Evolutionary conservation across 2,329 filamentous ascomycete genomes (phyloP), one percentile per base, ranked within the genome.

Genomic region (Pseudogymnoascus sp.): DNA sequence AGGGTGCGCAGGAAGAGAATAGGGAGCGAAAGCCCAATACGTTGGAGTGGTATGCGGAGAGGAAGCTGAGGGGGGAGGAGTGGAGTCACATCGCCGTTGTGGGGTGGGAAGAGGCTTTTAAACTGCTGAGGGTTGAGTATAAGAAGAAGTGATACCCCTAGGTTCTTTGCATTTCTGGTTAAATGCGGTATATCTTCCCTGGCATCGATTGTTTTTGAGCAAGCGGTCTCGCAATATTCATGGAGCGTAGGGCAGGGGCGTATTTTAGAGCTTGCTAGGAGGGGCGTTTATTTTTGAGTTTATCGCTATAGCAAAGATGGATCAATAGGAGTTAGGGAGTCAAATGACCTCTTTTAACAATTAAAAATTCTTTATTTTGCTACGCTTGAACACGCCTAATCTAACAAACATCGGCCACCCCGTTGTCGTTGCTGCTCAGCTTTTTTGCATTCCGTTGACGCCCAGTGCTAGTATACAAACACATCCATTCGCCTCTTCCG

Each of bases 31-130:
- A 53, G 47, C 26, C 13, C 8, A 19, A n/a, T 53, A 85, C 83
- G 1, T 64, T 74, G 64, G 72, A 78, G 4, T 86, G 83, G 83
- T 86, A 85, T 66, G 67, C 68, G 3, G 73, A 78, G 38, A 79
- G 82, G 65, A 67, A 74, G 24, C 69, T 70, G 1, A 80, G 81
- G 68, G 80, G 80, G 1, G 76, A 81, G 19, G 78, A 76, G 0
- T 82, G 76, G 62, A 78, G 79, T 61, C 81, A 85, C 65, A 72
- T 86, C 3, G 68, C 72, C 4, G 77, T 85, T 4, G 72, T 72
- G 33, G 64, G 70, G 2, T 84, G 79, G 76, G 72, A 79, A 33
- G 68, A 63, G 4, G 64, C 62, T 10, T 42, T 65, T 14, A 61
- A 16, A 10, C 6, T 61, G 21, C 53, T 63, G 53, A 42, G 37